These are phyloP conservation scores for Mycena sp. DNA, from an alignment of 1,284 basidiomycete genomes.

Conservation along the genomic window DNA sequence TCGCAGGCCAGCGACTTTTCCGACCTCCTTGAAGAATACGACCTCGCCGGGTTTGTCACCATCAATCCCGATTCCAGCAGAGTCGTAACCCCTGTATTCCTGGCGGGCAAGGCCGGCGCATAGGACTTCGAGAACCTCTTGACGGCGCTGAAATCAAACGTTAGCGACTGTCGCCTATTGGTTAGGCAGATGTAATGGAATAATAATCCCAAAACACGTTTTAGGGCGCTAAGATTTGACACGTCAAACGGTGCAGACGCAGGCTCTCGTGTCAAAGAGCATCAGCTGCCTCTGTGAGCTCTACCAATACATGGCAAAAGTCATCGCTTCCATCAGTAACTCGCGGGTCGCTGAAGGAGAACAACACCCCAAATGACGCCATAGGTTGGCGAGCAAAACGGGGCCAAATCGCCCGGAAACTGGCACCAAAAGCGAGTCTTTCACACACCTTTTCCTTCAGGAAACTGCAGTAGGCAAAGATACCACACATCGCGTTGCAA, in stretches of 20 bases:
- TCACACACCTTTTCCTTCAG: slow-evolving; percentile 87
- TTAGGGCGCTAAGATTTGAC: no score
- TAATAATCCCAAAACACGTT: neutral
- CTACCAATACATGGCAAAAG: no score
- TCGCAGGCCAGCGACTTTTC: slow-evolving; percentile 95
- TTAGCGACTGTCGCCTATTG: neutral
- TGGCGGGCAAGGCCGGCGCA: slow-evolving; percentile 93
- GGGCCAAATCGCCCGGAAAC: no score
- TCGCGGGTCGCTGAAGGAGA: no score
- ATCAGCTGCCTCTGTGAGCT: no score
- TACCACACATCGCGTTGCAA: slow-evolving; percentile 81
- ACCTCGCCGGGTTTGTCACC: slow-evolving; percentile 87
- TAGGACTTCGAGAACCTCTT: slow-evolving; percentile 92
- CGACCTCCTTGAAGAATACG: slow-evolving; percentile 97
- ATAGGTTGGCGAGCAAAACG: no score
- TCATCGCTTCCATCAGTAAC: no score
- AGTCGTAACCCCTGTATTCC: slow-evolving; percentile 99
- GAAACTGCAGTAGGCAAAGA: slow-evolving; percentile 95
- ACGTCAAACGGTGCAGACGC: no score
- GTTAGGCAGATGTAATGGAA: no score
- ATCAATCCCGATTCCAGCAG: slow-evolving; percentile 95
- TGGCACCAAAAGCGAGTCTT: slow-evolving; percentile 1
- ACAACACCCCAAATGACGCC: no score
- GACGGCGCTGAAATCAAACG: slow-evolving; percentile 74
- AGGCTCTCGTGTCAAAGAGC: no score